Evolutionary conservation across 2,329 filamentous ascomycete genomes (phyloP), one percentile per base, ranked within the genome.

Genomic region (Fusarium sp.): DNA sequence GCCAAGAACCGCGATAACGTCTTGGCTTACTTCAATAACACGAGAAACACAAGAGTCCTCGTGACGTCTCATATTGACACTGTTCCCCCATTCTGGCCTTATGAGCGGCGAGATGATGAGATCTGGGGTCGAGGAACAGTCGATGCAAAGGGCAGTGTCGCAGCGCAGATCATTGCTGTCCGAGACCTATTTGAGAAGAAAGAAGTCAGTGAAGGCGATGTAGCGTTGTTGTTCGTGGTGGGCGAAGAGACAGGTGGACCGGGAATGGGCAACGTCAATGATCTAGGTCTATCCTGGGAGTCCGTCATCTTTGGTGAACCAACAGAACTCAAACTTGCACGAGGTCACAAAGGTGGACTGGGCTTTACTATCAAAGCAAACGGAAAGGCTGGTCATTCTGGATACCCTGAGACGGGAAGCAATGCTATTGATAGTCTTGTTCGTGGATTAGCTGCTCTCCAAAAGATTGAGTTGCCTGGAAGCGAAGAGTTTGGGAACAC

Each of bases 371-470:
- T 68, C 34, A 47, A 18, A 6, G 63, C 65, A 0, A 48, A 38
- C 1, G 65, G 63, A 22, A 68, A 62, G 8, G 63, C 47, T 5
- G 65, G 65, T 4, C 47, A 62, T 26, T 68, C 65, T 9, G 65
- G 47, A 3, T 68, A 68, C 3, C 65, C 65, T 3, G 63, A 68
- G 15, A 68, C 65, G 0, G 65, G 65, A 1, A 62, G 28, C 1
- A 68, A 68, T 30, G 65, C 65, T 1, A 68, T 68, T 14, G 65
- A 68, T 6, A 68, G 63, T 8, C 54, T 68, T 11, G 54, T 62
- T 24, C 30, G 41, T 26, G 65, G 65, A 1, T 14, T 68, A 2
- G 28, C 56, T 0, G 41, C 52, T 15, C 41, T 68, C 1, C 47
- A 68, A 3, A 24, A 28, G 22, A n/a, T 51, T 2, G 9, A 36